Evolutionary conservation across 352 stramenopile genomes (phyloP), one percentile per base, ranked within the genome.

Genomic region (Phytophthora idaei): DNA sequence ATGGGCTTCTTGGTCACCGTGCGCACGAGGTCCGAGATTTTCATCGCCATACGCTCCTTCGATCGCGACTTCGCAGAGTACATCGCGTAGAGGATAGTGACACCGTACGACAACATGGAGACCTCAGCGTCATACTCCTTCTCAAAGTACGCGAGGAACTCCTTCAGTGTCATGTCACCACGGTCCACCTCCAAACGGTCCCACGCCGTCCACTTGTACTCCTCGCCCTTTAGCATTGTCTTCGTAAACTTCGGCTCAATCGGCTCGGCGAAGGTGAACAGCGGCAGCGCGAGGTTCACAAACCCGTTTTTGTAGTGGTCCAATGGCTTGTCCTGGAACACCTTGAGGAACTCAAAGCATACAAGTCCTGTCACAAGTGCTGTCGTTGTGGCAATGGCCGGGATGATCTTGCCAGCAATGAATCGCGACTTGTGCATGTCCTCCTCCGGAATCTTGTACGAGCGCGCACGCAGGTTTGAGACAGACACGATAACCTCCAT

Each of bases 351-450:
- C 71, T 99, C 98, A 60, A 99, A 94, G 75, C 97, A 99, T 67
- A 99, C 96, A 5, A 99, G 85, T 37, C 98, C 98, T 0, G 98
- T 99, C 32, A 99, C 98, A 36, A 99, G 80, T 15, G 97, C 97
- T 12, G 98, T 99, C 8, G 98, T 99, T 39, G 98, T 99, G 21
- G 98, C 98, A 75, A 99, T 99, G 14, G 98, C 98, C 10, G 98
- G 98, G 64, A 99, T 99, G 73, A 99, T 99, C 73, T 99, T 99
- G 52, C 98, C 98, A n/a, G 98, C 98, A 81, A 99, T 99, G 32
- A 98, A 97, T 52, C 98, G 96, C 31, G 96, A 99, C 55, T 98
- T 95, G 80, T 99, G 97, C 74, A 98, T 97, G 69, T 99, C 97
- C 46, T 88, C 96, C 56, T 99, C 98, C 14, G 90, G 92, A 59